Conservation (phyloP, 31 red algal species). For the Odonthalia washingtoniensis region DNA sequence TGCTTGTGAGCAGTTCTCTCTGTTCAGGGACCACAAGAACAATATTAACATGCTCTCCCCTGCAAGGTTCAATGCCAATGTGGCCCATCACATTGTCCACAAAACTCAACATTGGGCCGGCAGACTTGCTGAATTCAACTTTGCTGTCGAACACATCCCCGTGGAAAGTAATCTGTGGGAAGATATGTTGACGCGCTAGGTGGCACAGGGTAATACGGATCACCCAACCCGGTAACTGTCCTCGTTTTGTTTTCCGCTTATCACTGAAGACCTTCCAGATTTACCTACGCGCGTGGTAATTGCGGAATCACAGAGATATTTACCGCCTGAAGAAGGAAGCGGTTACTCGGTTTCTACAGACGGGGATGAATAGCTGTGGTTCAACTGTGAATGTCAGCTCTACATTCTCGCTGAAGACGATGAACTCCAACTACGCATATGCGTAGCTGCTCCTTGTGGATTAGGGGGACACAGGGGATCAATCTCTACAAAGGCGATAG, state of each 20-base stretch:
- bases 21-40: conserved; percentile 59
- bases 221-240: conserved; percentile 2
- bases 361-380: too few species aligned
- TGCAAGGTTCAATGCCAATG: conserved; percentile 3
- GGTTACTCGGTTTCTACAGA: too few species aligned
- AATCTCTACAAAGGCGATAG: background rate
- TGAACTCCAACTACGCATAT: conserved; percentile 20
- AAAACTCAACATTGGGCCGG: conserved; percentile 51
- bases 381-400: too few species aligned
- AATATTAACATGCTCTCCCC: conserved; percentile 34
- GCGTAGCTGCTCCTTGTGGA: conserved; percentile 7
- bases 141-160: conserved; percentile 51
- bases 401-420: conserved; percentile 3
- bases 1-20: too few species aligned
- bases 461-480: conserved; percentile 18
- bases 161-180: conserved; percentile 53
- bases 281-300: conserved; percentile 39
- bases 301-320: background rate
- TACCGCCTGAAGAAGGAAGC: background rate
- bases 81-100: conserved; percentile 46
- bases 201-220: background rate
- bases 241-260: conserved; percentile 18
- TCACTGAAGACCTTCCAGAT: conserved; percentile 27
- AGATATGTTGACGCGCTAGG: conserved; percentile 60
- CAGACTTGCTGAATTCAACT: conserved; percentile 47